Percentiles rank a stretch among this genome's conserved stretches.
Conservation (phyloP, 805 yeast genomes). For the Pichia cephalocereana region DNA sequence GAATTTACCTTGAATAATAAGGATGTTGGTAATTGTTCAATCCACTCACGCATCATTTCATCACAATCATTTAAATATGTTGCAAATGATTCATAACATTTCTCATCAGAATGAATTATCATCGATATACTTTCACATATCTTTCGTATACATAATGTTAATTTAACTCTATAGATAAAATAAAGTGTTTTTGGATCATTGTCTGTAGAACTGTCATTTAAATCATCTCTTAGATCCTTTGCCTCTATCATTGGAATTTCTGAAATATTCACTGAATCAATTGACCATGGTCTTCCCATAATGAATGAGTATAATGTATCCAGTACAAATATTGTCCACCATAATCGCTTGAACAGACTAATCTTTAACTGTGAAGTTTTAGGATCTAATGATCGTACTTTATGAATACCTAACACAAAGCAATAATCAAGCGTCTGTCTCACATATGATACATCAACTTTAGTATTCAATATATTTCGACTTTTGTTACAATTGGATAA, state of each 20-base stretch:
- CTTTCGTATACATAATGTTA: constrained; percentile 58
- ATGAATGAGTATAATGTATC: constrained; percentile 59
- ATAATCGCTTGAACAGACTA: constrained; percentile 49
- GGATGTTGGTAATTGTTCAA: constrained; percentile 53
- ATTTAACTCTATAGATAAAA: constrained; percentile 52
- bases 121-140: constrained; percentile 24
- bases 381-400: constrained; percentile 23
- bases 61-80: constrained; percentile 51
- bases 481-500: constrained; percentile 61
- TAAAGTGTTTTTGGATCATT: constrained; percentile 36
- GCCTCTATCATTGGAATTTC: constrained; percentile 68
- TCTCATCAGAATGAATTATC: constrained; percentile 22
- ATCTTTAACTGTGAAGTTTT: neutral
- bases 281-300: constrained; percentile 62
- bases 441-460: constrained; percentile 53
- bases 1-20: constrained; percentile 52
- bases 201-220: constrained; percentile 32
- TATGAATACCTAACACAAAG: constrained; percentile 69
- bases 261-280: constrained; percentile 52
- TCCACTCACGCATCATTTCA: constrained; percentile 71
- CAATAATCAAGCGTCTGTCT: constrained; percentile 62
- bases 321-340: constrained; percentile 70
- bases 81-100: constrained; percentile 7
- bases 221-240: constrained; percentile 55
- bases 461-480: constrained; percentile 59